Evolutionary conservation across 148 eudicot genomes (phyloP).

Genomic region (Vaccinium corymbosum): DNA sequence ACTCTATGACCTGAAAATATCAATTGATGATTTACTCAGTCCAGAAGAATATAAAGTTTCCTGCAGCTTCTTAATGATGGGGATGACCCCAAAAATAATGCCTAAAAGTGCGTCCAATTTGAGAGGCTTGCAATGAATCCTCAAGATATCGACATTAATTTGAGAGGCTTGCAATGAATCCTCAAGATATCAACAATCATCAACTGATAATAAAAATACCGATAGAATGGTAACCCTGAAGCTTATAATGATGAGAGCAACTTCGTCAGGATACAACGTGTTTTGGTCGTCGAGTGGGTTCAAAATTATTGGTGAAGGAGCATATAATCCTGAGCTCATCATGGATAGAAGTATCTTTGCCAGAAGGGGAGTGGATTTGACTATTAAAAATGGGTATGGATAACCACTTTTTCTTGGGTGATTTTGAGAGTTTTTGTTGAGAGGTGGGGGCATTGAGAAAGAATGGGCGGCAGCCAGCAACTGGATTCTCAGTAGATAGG

Average conservation of each 20-base stretch:
- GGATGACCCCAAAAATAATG: neutral
- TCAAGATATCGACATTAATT: neutral
- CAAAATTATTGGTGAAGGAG: neutral
- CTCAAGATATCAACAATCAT: neutral
- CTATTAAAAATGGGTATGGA: neutral
- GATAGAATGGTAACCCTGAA: neutral
- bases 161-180: no score
- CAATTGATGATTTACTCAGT: conserved; percentile 3
- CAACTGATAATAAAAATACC: neutral
- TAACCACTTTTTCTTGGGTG: neutral
- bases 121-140: neutral
- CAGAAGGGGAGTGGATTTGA: neutral
- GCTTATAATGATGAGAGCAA: neutral
- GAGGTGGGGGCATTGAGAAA: neutral
- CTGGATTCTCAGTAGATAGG: neutral
- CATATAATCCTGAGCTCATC: neutral
- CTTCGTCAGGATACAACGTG: neutral
- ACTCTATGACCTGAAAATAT: conserved; percentile 71
- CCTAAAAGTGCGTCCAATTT: neutral
- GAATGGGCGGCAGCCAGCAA: neutral
- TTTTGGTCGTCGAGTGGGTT: neutral
- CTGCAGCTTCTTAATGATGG: neutral
- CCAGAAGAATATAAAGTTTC: neutral
- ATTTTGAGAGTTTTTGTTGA: neutral
- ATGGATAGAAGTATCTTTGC: neutral